These are phyloP conservation scores for Chrysochromulina tobinii DNA, from an alignment of 78 protist genomes.

Conservation along the genomic window DNA sequence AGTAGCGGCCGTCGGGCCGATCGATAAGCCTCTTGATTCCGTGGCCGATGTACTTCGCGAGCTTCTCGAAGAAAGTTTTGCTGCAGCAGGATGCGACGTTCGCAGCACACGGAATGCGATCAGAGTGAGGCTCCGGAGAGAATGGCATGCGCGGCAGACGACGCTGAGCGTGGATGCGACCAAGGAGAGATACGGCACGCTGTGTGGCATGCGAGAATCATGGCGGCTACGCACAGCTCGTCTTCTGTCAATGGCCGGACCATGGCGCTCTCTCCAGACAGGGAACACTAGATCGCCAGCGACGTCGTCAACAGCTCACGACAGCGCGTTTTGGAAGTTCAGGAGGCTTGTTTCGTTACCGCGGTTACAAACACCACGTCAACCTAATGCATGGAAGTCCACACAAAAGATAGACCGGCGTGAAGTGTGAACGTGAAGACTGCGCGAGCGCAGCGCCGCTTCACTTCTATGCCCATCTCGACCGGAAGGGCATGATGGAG, in stretches of 20 bases:
- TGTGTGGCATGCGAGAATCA: neutral
- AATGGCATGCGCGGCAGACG: neutral
- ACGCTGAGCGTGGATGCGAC: neutral
- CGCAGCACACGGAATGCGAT: neutral
- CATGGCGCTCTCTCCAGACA: neutral
- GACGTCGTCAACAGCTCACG: too few relatives aligned
- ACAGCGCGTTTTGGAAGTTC: too few relatives aligned
- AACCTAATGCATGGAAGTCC: too few relatives aligned
- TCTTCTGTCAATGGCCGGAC: slow-evolving; percentile 97
- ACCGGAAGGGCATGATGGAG: too few relatives aligned
- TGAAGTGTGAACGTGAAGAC: too few relatives aligned
- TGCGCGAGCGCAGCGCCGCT: too few relatives aligned
- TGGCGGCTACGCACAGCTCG: slow-evolving; percentile 73
- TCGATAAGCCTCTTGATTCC: slow-evolving; percentile 91
- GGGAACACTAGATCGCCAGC: too few relatives aligned
- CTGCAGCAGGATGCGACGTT: neutral
- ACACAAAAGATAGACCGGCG: too few relatives aligned
- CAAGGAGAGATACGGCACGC: neutral
- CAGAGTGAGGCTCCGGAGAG: neutral
- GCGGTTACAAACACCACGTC: too few relatives aligned
- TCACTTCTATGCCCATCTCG: too few relatives aligned
- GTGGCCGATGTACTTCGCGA: slow-evolving; percentile 93
- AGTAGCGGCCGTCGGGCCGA: slow-evolving; percentile 89
- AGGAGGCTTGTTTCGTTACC: too few relatives aligned
- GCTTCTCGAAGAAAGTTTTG: slow-evolving; percentile 92